These are phyloP conservation scores for Tolypocladium cylindrosporum DNA, from an alignment of 2,329 filamentous ascomycete species.

Conservation along the genomic window DNA sequence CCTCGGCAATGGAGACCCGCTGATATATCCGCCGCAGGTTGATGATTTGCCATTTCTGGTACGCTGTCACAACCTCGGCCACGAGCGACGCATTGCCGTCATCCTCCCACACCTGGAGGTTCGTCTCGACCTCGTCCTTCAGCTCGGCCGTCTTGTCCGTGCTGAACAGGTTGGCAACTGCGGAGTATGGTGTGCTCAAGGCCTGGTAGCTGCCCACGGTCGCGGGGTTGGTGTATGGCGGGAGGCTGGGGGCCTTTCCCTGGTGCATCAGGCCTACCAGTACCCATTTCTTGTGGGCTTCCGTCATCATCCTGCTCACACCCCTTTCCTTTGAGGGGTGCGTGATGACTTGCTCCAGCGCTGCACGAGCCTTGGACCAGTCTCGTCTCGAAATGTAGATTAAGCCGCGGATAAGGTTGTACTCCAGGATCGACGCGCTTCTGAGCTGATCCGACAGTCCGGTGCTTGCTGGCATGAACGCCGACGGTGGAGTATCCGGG, in stretches of 20 bases:
- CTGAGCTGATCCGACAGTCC: conserved; percentile 47
- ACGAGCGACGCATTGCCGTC: conserved; percentile 70
- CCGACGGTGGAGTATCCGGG: conserved; percentile 29
- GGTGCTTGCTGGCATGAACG: conserved; percentile 50
- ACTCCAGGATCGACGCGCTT: conserved; percentile 49
- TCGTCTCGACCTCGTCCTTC: conserved; percentile 51
- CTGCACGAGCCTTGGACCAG: conserved; percentile 53
- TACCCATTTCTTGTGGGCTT: conserved; percentile 88
- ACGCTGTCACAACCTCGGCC: conserved; percentile 56
- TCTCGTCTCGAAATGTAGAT: conserved; percentile 50
- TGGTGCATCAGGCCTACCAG: conserved; percentile 63
- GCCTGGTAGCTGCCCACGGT: conserved; percentile 47
- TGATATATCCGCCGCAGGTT: conserved; percentile 63
- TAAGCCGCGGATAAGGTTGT: conserved; percentile 55
- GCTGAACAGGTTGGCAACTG: conserved; percentile 60
- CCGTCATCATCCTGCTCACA: conserved; percentile 69
- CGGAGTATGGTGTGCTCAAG: conserved; percentile 59
- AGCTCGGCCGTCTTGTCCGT: conserved; percentile 43
- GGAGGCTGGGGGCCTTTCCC: conserved; percentile 47
- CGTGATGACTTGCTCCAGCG: conserved; percentile 55
- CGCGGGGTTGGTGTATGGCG: conserved; percentile 41
- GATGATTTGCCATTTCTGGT: conserved; percentile 66
- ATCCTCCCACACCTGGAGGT: conserved; percentile 47
- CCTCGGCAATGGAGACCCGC: conserved; percentile 44
- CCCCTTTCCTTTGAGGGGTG: conserved; percentile 54